Percentiles rank a stretch among this genome's conserved stretches.
Conservation (phyloP, 2,329 filamentous ascomycete species). For the Pseudonectria buxi region DNA sequence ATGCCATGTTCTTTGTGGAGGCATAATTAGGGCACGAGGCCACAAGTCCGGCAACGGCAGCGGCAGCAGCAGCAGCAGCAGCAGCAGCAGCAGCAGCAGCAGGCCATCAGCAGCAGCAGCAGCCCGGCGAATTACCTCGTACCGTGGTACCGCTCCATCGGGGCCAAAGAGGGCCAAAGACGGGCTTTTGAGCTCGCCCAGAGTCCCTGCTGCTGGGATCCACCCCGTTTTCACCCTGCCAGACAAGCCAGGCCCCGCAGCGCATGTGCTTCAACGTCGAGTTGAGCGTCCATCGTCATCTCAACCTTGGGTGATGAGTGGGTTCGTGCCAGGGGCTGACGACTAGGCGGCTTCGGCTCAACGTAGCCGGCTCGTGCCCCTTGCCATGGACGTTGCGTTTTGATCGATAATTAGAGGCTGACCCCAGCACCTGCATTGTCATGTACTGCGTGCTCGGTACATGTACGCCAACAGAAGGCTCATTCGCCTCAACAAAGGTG, state of each 20-base stretch:
- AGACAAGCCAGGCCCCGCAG: constrained; percentile 18
- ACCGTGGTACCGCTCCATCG: constrained; percentile 17
- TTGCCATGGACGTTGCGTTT: constrained; percentile 17
- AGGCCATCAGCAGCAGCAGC: too few relatives aligned
- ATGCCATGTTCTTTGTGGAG: constrained; percentile 14
- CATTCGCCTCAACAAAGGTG: too few relatives aligned
- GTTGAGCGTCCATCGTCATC: constrained; percentile 17
- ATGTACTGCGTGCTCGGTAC: constrained; percentile 1
- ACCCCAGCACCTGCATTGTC: constrained; percentile 12
- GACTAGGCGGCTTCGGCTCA: constrained; percentile 12
- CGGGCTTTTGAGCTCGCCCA: constrained; percentile 13
- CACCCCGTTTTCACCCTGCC: constrained; percentile 21
- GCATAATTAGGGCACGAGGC: constrained; percentile 25
- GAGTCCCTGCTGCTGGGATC: constrained; percentile 19
- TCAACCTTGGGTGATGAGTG: constrained; percentile 15
- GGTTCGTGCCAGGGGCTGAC: constrained; percentile 12
- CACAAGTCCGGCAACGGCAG: constrained; percentile 13
- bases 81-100: too few relatives aligned
- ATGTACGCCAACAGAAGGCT: too few relatives aligned
- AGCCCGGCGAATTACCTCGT: constrained; percentile 12
- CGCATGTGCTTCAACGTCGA: constrained; percentile 12
- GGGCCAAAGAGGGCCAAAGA: constrained; percentile 17
- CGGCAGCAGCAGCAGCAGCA: too few relatives aligned
- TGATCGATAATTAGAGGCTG: constrained; percentile 16
- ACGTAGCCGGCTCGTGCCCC: constrained; percentile 11